Evolutionary conservation across 805 yeast genomes (phyloP).

Genomic region (Myxozyma vanderwaltii): DNA sequence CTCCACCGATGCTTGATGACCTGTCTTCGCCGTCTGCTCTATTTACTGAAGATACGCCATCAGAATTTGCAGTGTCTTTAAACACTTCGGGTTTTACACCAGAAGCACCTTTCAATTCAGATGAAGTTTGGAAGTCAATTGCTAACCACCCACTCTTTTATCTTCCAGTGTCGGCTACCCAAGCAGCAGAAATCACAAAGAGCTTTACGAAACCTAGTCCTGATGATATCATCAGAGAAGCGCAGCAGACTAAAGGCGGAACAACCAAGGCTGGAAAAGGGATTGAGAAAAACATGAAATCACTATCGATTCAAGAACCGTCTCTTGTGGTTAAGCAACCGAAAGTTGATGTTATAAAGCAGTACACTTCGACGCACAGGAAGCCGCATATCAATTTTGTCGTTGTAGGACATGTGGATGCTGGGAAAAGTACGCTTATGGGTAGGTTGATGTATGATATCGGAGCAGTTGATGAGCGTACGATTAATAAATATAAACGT

Average conservation of each 20-base stretch:
- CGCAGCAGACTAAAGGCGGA: conserved; percentile 49
- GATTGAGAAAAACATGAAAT: conserved; percentile 17
- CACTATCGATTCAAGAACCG: conserved; percentile 33
- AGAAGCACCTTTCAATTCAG: background rate
- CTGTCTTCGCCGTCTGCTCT: conserved; percentile 16
- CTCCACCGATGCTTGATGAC: background rate
- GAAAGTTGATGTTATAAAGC: conserved; percentile 48
- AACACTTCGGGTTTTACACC: background rate
- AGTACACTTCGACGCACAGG: conserved; percentile 43
- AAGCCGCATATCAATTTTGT: conserved; percentile 71
- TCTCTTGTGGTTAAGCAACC: conserved; percentile 46
- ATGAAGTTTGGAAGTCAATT: conserved; percentile 33
- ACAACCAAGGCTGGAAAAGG: conserved; percentile 5
- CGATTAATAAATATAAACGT: conserved; percentile 61
- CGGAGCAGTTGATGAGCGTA: conserved; percentile 65
- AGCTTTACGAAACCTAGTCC: conserved; percentile 77
- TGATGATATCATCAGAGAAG: conserved; percentile 67
- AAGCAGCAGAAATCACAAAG: conserved; percentile 45
- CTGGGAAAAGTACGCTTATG: conserved; percentile 80
- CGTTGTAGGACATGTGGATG: conserved; percentile 80
- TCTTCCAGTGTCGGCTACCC: conserved; percentile 43
- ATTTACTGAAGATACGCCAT: conserved; percentile 24
- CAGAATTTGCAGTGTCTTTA: conserved; percentile 27
- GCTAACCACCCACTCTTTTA: conserved; percentile 46
- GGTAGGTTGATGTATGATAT: conserved; percentile 70